phyloP scores from a whole-genome alignment of 192 early-diverging fungal genomes.

The Podila clonocystis region DNA sequence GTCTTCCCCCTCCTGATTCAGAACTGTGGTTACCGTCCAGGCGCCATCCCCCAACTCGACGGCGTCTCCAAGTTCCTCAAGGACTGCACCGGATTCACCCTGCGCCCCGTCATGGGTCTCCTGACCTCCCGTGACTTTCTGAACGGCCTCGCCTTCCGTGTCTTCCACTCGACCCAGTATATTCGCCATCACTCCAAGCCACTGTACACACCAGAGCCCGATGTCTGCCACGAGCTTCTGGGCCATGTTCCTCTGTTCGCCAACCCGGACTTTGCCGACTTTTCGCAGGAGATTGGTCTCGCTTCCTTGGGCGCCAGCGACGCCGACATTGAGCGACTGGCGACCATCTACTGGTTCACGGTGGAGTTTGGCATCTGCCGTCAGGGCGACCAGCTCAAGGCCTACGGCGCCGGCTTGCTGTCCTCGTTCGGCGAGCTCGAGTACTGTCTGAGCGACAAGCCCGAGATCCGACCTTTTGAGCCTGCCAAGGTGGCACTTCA shows the following conservation, averaged over 20 bases:
- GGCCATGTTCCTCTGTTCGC: conserved; percentile 88
- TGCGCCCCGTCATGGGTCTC: conserved; percentile 94
- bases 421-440: conserved; percentile 96
- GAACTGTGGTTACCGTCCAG: conserved; percentile 87
- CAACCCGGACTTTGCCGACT: conserved; percentile 91
- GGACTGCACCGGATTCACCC: conserved; percentile 93
- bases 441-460: conserved; percentile 84
- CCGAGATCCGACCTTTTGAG: conserved; percentile 84
- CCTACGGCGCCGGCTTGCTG: conserved; percentile 92
- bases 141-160: conserved; percentile 94
- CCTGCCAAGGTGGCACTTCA: conserved; percentile 73
- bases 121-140: conserved; percentile 93
- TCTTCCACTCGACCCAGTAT: conserved; percentile 97
- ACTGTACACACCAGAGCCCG: conserved; percentile 93
- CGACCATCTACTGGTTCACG: conserved; percentile 93
- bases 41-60: conserved; percentile 91
- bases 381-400: conserved; percentile 75
- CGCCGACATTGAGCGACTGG: conserved; percentile 86
- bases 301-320: conserved; percentile 93
- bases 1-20: conserved; percentile 89
- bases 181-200: conserved; percentile 93
- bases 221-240: conserved; percentile 94
- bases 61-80: conserved; percentile 91
- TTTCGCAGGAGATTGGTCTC: conserved; percentile 93
- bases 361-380: conserved; percentile 94